Base-by-base conservation (phyloP, 2,329 filamentous ascomycete genomes). In the Aspergillus ochraceus region DNA sequence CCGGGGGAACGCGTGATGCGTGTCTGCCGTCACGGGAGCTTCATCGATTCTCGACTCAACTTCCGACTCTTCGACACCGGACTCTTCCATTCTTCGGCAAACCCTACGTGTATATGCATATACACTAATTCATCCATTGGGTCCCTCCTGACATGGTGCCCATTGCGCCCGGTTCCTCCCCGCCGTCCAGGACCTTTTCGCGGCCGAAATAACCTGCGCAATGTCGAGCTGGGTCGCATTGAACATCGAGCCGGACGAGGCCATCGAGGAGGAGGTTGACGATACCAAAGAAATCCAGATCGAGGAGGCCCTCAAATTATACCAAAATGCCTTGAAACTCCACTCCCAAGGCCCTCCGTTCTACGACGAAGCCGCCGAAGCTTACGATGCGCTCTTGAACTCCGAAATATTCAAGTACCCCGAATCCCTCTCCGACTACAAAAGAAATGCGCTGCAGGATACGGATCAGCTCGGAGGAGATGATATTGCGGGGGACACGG, bases 211-310 rank as follows among this genome's bases (percentile, higher is more conserved):
- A 60, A 52, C 51, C 55, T 60, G 49, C 64, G 71, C 49, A 60
- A 82, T 82, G 81, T 77, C 81, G 42, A 84, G 86, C 69, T 98
- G 96, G 79, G 87, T 89, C 70, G 91, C 94, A 55, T 88, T 97
- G 76, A 99, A 99, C 74, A 86, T 98, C 77, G 93, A 97, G 77
- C 90, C 91, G 10, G 95, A 97, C 78, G 91, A 96, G 71, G 91
- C 91, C 59, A 82, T 89, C 64, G 92, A 97, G 72, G 91, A 96
- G 69, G 93, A 97, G 77, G 82, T 97, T 71, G 95, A 99, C 74
- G 92, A 95, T 70, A 97, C 93, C 36, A 95, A 94, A 74, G 94
- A 98, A 76, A 88, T 99, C 55, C 93, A 97, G 83, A 94, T 98
- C 71, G 95, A 99, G 71, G 95, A 99, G 79, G 93, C 95, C 52